Base-by-base conservation (phyloP, 306 rosid genomes). In the Macrotyloma uniflorum region DNA sequence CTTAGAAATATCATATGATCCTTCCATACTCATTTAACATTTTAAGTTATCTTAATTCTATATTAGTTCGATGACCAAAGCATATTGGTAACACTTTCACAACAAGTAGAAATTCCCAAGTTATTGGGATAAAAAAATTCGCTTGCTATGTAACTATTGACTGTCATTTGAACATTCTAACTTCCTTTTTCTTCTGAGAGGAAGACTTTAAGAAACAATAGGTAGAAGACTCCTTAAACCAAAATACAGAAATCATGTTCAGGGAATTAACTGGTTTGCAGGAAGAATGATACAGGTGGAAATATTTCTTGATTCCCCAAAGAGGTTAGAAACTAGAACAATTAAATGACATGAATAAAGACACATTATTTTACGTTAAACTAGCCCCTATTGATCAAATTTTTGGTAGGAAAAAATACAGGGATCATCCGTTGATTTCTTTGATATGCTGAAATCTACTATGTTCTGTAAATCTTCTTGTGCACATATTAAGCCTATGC, bases 151-250 rank as follows among this genome's bases (percentile, higher is more conserved):
- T 57, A 43, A 59, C 13, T 5, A 59, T 15, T 49, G 7, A 74
- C 32, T 7, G 18, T 6, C 20, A 58, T 43, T 74, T 59, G 15
- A 74, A 74, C 4, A 45, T 49, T 46, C 8, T 3, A 46, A 47
- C 18, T 46, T 43, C 47, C n/a, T 46, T 45, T 32, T 19, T 58
- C 62, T 45, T 26, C 43, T 79, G 12, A 24, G 1, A 35, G 12
- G 57, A 79, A 36, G 70, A 69, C 67, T 35, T 58, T 19, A 30
- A 58, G 23, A 70, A 63, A 46, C 16, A 70, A 58, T 6, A 15
- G 49, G 15, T 28, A 58, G 64, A 40, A 45, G 63, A 71, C 33
- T 15, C 78, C 24, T 49, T 18, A 23, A 42, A 23, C 67, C 33
- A 62, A 79, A 61, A 42, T 42, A 12, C 5, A 42, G 5, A 42